phyloP scores from a whole-genome alignment of 768 basidiomycete species.

The Tulasnella sp. region DNA sequence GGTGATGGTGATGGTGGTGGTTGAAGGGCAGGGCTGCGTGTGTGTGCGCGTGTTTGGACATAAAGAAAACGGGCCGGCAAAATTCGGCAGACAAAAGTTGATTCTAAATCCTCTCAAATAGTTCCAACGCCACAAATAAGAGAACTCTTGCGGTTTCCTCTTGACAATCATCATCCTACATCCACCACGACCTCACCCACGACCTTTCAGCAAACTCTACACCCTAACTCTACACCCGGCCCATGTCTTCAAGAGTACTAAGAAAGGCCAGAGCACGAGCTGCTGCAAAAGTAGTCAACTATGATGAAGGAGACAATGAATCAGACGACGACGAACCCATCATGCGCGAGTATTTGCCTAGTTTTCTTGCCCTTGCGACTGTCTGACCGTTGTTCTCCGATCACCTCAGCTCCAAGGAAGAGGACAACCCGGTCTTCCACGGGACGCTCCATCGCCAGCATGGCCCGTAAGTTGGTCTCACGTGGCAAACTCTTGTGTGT shows the following conservation, averaged over 20 bases:
- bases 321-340: background rate
- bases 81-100: background rate
- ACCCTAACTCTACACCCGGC: background rate
- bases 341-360: background rate
- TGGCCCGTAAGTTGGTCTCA: background rate
- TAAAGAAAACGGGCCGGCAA: background rate
- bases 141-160: background rate
- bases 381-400: background rate
- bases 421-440: constrained; percentile 14
- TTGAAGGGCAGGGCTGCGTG: background rate
- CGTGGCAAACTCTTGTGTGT: background rate
- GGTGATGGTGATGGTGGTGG: background rate
- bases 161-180: background rate
- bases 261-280: constrained; percentile 6
- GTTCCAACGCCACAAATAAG: background rate
- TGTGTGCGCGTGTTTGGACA: background rate
- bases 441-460: background rate
- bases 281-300: background rate
- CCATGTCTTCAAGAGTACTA: constrained; percentile 6
- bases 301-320: constrained; percentile 7
- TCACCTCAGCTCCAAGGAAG: constrained; percentile 3
- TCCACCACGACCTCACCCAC: background rate
- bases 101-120: background rate
- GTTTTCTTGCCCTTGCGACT: background rate
- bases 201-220: background rate